phyloP scores from a whole-genome alignment of 2,329 filamentous ascomycete genomes.

The Colletotrichum nymphaeae region DNA sequence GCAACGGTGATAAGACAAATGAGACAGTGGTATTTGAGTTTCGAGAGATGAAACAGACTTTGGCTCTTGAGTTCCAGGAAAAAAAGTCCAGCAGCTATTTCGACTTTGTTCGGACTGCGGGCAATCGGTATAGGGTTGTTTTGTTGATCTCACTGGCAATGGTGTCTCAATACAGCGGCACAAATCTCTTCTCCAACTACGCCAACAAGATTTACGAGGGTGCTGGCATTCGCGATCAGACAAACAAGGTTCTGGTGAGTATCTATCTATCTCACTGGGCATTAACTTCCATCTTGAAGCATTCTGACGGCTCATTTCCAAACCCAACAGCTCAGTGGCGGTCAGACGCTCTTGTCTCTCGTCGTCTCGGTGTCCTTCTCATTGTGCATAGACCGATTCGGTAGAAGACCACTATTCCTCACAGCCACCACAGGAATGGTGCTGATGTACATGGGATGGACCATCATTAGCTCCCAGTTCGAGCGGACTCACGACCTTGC shows the following conservation, averaged over 20 bases:
- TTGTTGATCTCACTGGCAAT: neutral
- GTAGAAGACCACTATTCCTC: neutral
- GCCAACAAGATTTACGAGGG: constrained; percentile 4
- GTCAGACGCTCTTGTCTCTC: neutral
- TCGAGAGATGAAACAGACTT: neutral
- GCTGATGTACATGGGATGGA: constrained; percentile 8
- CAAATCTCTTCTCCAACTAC: neutral
- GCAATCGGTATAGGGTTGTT: neutral
- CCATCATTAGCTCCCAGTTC: neutral
- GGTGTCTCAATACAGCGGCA: neutral
- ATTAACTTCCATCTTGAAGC: neutral
- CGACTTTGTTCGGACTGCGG: neutral
- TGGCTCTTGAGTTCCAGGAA: neutral
- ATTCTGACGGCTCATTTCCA: neutral
- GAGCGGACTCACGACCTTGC: neutral
- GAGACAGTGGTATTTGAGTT: neutral
- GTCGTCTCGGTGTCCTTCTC: neutral
- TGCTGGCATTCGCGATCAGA: neutral
- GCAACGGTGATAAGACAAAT: constrained; percentile 57
- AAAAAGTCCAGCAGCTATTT: neutral
- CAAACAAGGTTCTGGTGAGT: neutral
- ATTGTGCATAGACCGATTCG: neutral
- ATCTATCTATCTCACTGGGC: too few species aligned
- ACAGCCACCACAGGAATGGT: constrained; percentile 2
- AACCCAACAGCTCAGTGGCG: neutral